phyloP scores from a whole-genome alignment of 179 eudicot genomes.

The Silene noctiflora region DNA sequence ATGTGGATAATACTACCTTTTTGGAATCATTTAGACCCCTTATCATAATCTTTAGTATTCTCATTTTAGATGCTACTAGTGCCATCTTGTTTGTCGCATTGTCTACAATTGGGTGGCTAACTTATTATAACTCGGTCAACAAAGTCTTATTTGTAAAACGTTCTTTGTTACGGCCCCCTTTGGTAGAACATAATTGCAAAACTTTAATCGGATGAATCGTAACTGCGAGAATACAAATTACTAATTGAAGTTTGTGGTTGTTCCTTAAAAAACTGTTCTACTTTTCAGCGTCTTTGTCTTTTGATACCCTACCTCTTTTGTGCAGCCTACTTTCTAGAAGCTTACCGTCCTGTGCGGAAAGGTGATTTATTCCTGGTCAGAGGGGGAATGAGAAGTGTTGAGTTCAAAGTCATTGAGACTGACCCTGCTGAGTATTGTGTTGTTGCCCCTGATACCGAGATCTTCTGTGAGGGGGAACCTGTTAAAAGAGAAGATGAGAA shows the following conservation, averaged over 20 bases:
- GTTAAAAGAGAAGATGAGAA: slow-evolving; percentile 78
- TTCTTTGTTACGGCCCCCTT: not conserved
- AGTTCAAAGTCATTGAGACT: no score
- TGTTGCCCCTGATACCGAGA: slow-evolving; percentile 90
- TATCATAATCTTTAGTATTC: no score
- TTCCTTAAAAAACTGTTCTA: not conserved
- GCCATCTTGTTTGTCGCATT: not conserved
- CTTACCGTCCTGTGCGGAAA: slow-evolving; percentile 77
- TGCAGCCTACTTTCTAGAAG: slow-evolving; percentile 74
- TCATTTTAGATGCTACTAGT: no score
- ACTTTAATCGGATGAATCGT: no score
- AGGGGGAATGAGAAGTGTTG: slow-evolving; percentile 94
- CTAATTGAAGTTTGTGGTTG: no score
- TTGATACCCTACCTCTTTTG: not conserved
- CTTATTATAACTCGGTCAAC: not conserved
- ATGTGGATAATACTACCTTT: not conserved
- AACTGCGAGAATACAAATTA: not conserved
- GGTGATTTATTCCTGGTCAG: slow-evolving; percentile 79
- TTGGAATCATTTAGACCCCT: not conserved
- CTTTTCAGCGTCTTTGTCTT: not conserved
- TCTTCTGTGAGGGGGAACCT: slow-evolving; percentile 87
- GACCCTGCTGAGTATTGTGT: slow-evolving; percentile 77
- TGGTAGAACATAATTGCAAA: not conserved
- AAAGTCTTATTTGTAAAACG: no score
- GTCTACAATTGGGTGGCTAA: not conserved